These are phyloP conservation scores for Citrus unshiu DNA, from an alignment of 345 rosid species.

Conservation along the genomic window DNA sequence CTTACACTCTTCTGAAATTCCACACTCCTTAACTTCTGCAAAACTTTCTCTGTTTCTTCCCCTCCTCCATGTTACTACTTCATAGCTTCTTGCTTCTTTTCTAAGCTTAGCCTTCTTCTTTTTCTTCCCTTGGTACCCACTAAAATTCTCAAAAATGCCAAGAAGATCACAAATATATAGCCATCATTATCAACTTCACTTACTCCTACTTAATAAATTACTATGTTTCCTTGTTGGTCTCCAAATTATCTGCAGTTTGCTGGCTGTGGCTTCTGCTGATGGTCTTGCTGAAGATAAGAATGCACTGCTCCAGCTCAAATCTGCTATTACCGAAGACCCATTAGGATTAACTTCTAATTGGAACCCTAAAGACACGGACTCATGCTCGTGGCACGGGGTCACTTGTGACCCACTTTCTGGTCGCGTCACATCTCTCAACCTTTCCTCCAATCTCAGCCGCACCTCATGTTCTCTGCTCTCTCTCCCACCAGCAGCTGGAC, in stretches of 20 bases:
- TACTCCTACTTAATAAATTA: not conserved
- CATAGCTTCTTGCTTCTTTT: conserved; percentile 2
- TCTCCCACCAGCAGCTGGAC: not conserved
- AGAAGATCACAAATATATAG: not conserved
- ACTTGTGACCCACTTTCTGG: conserved; percentile 34
- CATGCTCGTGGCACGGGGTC: conserved; percentile 45
- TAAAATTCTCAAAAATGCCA: conserved; percentile 1
- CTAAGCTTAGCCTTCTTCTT: not conserved
- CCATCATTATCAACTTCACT: not conserved
- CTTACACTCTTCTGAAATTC: not conserved
- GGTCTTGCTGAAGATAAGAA: conserved; percentile 22
- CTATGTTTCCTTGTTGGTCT: not conserved
- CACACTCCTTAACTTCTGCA: not conserved
- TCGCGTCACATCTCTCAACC: conserved; percentile 34
- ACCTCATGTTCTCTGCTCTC: conserved; percentile 27
- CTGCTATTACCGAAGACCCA: conserved; percentile 38
- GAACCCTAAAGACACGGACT: conserved; percentile 38
- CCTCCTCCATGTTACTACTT: no score
- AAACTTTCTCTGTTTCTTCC: not conserved
- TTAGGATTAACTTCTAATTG: conserved; percentile 44
- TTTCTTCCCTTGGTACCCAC: not conserved
- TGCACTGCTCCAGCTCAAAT: conserved; percentile 38
- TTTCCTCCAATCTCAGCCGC: conserved; percentile 19
- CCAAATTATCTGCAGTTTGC: not conserved
- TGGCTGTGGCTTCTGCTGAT: conserved; percentile 6